Conservation (phyloP, 2,329 filamentous ascomycete genomes). For the Exophiala bonariae region DNA sequence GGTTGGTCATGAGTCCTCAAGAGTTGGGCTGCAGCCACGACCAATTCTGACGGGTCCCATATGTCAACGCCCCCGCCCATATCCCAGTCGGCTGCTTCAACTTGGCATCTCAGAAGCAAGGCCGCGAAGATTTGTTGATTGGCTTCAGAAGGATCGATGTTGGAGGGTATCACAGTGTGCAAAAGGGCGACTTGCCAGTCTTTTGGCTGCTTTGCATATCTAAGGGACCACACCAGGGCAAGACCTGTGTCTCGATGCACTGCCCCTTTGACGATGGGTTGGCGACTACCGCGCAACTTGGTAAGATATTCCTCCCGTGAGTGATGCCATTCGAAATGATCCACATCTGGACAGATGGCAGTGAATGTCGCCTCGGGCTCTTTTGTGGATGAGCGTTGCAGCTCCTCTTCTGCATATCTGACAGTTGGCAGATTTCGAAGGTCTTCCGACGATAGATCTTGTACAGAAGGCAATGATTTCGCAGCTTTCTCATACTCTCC, state of each 20-base stretch:
- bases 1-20: conserved; percentile 25
- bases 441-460: conserved; percentile 35
- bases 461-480: conserved; percentile 30
- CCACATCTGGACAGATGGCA: conserved; percentile 67
- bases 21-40: conserved; percentile 44
- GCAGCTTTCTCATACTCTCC: conserved; percentile 24
- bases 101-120: conserved; percentile 66
- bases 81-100: conserved; percentile 70
- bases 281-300: conserved; percentile 53
- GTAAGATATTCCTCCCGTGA: conserved; percentile 78
- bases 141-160: conserved; percentile 37
- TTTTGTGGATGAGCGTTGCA: conserved; percentile 51
- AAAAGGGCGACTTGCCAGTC: conserved; percentile 45
- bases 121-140: conserved; percentile 51
- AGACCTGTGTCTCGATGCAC: conserved; percentile 40
- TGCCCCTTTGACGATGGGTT: conserved; percentile 68
- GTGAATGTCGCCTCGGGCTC: conserved; percentile 53
- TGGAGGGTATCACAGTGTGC: conserved; percentile 34
- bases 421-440: conserved; percentile 60
- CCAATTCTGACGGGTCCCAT: conserved; percentile 73
- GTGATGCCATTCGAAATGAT: conserved; percentile 74
- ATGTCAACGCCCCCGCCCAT: conserved; percentile 67
- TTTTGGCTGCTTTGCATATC: conserved; percentile 36
- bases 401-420: conserved; percentile 50
- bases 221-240: conserved; percentile 39